Evolutionary conservation across 768 basidiomycete genomes (phyloP).

Genomic region (Epithele typhae): DNA sequence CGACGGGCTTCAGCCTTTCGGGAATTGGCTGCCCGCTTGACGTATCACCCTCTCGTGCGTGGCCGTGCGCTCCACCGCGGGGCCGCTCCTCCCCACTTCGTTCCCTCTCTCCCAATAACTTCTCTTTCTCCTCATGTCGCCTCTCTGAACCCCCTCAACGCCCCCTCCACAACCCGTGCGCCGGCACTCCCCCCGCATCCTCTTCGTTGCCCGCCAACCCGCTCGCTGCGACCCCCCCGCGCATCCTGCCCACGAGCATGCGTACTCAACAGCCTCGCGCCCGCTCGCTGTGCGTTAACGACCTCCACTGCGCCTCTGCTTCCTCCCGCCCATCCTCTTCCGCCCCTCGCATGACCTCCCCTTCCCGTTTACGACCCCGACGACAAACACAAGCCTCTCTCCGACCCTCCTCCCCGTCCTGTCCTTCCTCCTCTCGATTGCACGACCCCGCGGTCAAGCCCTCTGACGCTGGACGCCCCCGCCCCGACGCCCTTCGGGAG

Average conservation of each 20-base stretch:
- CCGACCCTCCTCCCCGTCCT: slow-evolving; percentile 3
- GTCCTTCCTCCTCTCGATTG: slow-evolving; percentile 1
- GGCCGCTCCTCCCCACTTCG: slow-evolving; percentile 5
- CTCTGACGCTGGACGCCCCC: slow-evolving; percentile 10
- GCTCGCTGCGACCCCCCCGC: slow-evolving; percentile 3
- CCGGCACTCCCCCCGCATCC: background rate
- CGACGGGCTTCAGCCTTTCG: too few species aligned
- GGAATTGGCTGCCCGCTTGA: too few species aligned
- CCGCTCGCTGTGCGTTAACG: slow-evolving; percentile 6
- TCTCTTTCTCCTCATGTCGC: slow-evolving; percentile 4
- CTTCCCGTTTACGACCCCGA: background rate
- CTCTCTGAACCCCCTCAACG: background rate
- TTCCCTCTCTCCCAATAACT: background rate
- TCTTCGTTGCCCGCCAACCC: background rate
- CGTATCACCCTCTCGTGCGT: background rate
- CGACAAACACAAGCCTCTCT: background rate
- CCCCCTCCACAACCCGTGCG: background rate
- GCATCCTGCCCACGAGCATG: slow-evolving; percentile 3
- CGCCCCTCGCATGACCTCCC: background rate
- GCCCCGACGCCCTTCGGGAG: slow-evolving; percentile 7
- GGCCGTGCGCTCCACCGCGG: slow-evolving; percentile 6
- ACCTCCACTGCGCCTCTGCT: background rate
- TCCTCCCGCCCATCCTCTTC: background rate
- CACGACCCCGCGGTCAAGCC: background rate
- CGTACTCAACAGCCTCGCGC: background rate